Base-by-base conservation (phyloP, 2,329 filamentous ascomycete genomes). In the Coleophoma cylindrospora region DNA sequence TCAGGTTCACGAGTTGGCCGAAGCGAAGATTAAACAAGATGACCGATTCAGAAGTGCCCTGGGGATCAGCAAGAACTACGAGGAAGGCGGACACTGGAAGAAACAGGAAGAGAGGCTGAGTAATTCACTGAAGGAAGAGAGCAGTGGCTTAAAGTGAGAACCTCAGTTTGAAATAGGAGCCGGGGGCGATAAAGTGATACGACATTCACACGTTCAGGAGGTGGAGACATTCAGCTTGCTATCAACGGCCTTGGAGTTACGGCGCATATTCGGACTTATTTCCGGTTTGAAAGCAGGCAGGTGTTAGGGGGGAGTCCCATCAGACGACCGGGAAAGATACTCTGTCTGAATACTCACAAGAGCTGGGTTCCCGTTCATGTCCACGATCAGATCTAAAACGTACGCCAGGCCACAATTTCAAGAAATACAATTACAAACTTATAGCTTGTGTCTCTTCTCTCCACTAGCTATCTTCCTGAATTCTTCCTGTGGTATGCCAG, bases 1-100 rank as follows among this genome's bases (percentile, higher is more conserved):
- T 70, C 90, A 97, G 70, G 91, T 97, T 17, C 94, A 99, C 73
- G 94, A 97, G 71, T 78, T 96, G 67, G 94, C 94, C 15, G 88
- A 94, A 63, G 94, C 92, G 53, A 99, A 99, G 79, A 92, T 95
- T 59, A 87, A 89, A 67, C 94, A 99, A 77, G 96, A 87, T 68
- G 91, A 97, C 71, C 80, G 88, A 61, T 73, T 99, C 66, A 76
- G 92, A 57, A 88, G 78, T 68, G 94, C 94, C 8, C 75, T 99
- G 58, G 91, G 91, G 45, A 95, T 97, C 62, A 84, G 84, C 64
- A 85, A 86, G 64, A 80, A 92, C 66, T 94, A 94, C 61, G 84
- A 92, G 64, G 89, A 95, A 68, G 91, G 89, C 6, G 80, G 85
- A 45, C 88, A 96, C 67, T 94, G 90, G 88, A 84, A 81, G 71